phyloP scores from a whole-genome alignment of 805 yeast species.

The Saturnispora ahearnii region DNA sequence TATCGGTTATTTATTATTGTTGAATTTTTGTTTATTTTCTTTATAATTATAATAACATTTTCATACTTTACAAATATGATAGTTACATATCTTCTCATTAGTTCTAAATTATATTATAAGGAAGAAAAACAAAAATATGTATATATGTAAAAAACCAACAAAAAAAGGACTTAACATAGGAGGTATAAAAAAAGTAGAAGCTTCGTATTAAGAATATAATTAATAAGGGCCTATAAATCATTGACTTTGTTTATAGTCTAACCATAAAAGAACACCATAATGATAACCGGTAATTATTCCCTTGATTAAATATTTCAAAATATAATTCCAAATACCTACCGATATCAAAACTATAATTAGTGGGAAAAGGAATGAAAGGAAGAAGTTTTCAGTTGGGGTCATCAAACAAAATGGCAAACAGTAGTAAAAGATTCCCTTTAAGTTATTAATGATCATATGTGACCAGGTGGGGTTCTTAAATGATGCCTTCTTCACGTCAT shows the following conservation, averaged over 20 bases:
- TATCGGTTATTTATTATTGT: neutral
- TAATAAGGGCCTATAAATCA: neutral
- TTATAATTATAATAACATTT: too few species aligned
- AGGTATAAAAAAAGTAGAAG: neutral
- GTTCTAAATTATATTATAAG: too few species aligned
- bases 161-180: neutral
- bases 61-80: neutral
- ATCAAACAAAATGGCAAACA: slow-evolving; percentile 3
- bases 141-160: neutral
- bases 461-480: slow-evolving; percentile 1
- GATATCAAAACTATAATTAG: neutral
- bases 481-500: neutral
- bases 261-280: neutral
- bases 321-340: slow-evolving; percentile 4
- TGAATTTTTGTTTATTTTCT: neutral
- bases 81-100: neutral
- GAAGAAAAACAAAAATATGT: neutral
- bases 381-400: slow-evolving; percentile 1
- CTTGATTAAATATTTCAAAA: neutral
- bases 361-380: slow-evolving; percentile 1
- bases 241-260: neutral
- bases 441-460: neutral
- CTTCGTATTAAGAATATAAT: neutral
- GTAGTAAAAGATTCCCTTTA: neutral
- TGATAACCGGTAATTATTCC: neutral